These are phyloP conservation scores for Colletotrichum truncatum DNA, from an alignment of 2,329 filamentous ascomycete species.

Conservation along the genomic window DNA sequence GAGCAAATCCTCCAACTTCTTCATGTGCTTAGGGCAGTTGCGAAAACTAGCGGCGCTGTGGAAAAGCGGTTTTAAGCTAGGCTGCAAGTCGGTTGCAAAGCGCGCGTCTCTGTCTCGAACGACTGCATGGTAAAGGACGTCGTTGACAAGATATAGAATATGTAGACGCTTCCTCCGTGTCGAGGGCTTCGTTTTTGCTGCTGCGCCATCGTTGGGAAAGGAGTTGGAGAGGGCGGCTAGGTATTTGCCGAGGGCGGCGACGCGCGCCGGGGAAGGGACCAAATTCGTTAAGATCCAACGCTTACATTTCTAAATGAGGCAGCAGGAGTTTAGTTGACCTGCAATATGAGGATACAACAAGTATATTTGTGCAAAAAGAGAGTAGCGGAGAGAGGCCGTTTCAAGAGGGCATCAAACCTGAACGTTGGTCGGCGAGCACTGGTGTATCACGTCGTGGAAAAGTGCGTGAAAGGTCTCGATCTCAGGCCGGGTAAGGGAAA, in stretches of 20 bases:
- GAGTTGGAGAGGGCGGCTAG: constrained; percentile 74
- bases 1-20: constrained; percentile 72
- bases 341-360: constrained; percentile 20
- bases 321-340: constrained; percentile 46
- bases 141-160: constrained; percentile 81
- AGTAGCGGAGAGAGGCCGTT: constrained; percentile 35
- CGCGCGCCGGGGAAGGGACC: constrained; percentile 72
- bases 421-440: constrained; percentile 83
- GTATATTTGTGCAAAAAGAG: constrained; percentile 30
- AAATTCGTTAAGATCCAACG: constrained; percentile 82
- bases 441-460: constrained; percentile 70
- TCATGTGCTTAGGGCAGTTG: constrained; percentile 71
- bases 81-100: constrained; percentile 66
- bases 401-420: constrained; percentile 74
- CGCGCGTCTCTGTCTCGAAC: constrained; percentile 56
- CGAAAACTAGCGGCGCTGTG: constrained; percentile 64
- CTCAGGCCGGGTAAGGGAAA: constrained; percentile 71
- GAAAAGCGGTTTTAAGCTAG: constrained; percentile 70
- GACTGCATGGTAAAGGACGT: constrained; percentile 77
- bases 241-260: constrained; percentile 78
- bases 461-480: constrained; percentile 75
- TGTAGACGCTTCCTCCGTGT: constrained; percentile 76
- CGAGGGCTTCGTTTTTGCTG: constrained; percentile 53
- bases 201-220: constrained; percentile 41
- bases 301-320: constrained; percentile 78